A percentile compares a stretch with the other conserved stretches of the same genome.
phyloP scores from a whole-genome alignment of 805 yeast species.

The Starmera caribaea region DNA sequence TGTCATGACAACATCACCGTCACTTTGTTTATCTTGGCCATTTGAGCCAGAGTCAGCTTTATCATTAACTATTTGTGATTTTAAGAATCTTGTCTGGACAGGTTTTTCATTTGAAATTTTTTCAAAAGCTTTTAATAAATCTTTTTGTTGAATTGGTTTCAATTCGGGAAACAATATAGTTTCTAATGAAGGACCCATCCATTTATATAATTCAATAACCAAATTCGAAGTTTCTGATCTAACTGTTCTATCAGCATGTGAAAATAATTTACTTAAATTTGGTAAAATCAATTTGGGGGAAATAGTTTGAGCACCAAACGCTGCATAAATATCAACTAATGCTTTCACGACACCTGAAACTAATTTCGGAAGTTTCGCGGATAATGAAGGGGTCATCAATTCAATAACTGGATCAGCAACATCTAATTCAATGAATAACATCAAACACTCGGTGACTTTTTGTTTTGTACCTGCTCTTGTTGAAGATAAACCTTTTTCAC shows the following conservation, averaged over 20 bases:
- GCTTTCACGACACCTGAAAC: constrained; percentile 59
- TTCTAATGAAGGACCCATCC: constrained; percentile 57
- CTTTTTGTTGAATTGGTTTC: constrained; percentile 90
- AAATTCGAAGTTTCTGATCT: constrained; percentile 68
- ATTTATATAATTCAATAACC: constrained; percentile 58
- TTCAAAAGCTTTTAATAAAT: constrained; percentile 60
- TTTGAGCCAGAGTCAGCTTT: constrained; percentile 9
- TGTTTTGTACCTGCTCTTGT: constrained; percentile 66
- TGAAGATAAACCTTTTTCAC: constrained; percentile 78
- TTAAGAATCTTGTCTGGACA: constrained; percentile 45
- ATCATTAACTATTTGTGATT: constrained; percentile 34
- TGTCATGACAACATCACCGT: constrained; percentile 17
- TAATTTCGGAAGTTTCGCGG: constrained; percentile 66
- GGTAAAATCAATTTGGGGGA: constrained; percentile 50
- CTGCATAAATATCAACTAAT: constrained; percentile 34
- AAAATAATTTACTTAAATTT: constrained; percentile 56
- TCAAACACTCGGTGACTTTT: constrained; percentile 50
- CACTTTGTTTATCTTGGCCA: constrained; percentile 5
- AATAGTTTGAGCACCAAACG: constrained; percentile 56
- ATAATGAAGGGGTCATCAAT: constrained; percentile 49
- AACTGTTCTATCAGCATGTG: constrained; percentile 80
- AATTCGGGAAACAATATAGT: constrained; percentile 54
- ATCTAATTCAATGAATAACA: constrained; percentile 56
- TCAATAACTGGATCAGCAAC: constrained; percentile 60
- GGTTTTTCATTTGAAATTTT: constrained; percentile 33